phyloP scores from a whole-genome alignment of 2,329 filamentous ascomycete genomes.

The Penicillium verrucosum region DNA sequence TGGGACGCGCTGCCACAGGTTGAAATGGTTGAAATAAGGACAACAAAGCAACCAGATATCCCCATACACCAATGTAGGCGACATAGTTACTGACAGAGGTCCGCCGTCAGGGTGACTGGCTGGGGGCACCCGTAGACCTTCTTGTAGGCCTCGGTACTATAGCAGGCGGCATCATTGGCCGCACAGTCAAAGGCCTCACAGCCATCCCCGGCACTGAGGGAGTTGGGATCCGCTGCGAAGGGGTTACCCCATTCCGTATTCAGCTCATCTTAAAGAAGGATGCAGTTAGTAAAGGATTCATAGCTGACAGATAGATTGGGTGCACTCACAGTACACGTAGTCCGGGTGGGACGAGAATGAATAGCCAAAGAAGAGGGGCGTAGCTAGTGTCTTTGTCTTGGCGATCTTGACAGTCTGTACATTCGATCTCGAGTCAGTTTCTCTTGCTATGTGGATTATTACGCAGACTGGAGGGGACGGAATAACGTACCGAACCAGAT shows the following conservation, averaged over 20 bases:
- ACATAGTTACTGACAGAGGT: constrained; percentile 20
- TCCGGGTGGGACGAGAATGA: constrained; percentile 25
- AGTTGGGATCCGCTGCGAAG: constrained; percentile 22
- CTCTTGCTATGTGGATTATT: constrained; percentile 1
- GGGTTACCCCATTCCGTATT: constrained; percentile 27
- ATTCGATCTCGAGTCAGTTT: constrained; percentile 14
- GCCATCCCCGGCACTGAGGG: constrained; percentile 25
- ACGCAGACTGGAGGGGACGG: background rate
- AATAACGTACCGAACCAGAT: constrained; percentile 24
- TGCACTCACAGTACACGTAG: constrained; percentile 26
- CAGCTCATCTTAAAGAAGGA: constrained; percentile 20
- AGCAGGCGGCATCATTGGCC: constrained; percentile 23
- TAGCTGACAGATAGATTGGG: constrained; percentile 1
- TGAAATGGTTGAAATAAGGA: background rate
- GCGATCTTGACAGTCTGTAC: constrained; percentile 25
- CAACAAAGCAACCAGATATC: constrained; percentile 6
- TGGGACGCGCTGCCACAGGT: background rate
- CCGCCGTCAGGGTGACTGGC: constrained; percentile 22
- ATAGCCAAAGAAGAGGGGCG: constrained; percentile 28
- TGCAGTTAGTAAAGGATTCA: constrained; percentile 9
- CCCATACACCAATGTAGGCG: constrained; percentile 2
- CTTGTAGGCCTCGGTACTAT: constrained; percentile 25
- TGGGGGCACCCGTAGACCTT: constrained; percentile 27
- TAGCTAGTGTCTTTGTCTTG: constrained; percentile 27
- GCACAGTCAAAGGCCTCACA: constrained; percentile 26